Percentiles rank a stretch among this genome's conserved stretches.
Conservation (phyloP, 1,139 yeast species). For the Geotrichum macrosporum region DNA sequence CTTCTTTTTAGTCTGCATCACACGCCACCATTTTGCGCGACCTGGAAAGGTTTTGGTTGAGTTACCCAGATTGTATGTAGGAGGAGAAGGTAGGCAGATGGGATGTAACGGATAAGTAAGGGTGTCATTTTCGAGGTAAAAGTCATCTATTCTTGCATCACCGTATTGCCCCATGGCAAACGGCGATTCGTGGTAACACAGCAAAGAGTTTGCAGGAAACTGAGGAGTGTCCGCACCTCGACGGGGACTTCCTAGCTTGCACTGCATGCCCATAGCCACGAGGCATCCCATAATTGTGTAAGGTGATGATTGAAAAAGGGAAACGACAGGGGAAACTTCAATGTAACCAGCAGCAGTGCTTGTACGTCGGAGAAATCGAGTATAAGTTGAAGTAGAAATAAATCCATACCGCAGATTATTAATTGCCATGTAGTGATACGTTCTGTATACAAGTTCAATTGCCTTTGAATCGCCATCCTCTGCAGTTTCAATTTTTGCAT, state of each 20-base stretch:
- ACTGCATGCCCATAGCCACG: conserved; percentile 25
- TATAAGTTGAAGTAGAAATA: conserved; percentile 26
- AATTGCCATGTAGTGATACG: conserved; percentile 25
- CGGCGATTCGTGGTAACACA: neutral
- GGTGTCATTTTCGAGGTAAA: conserved; percentile 20
- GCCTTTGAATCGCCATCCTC: conserved; percentile 9
- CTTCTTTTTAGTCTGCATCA: conserved; percentile 20
- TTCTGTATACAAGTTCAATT: conserved; percentile 20
- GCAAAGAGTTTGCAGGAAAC: conserved; percentile 1
- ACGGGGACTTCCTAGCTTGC: conserved; percentile 18
- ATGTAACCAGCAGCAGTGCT: conserved; percentile 18
- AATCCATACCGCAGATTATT: conserved; percentile 31
- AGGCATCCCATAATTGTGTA: conserved; percentile 22
- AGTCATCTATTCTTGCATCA: conserved; percentile 6
- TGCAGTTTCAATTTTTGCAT: conserved; percentile 4
- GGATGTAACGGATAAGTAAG: conserved; percentile 19
- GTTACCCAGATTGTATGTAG: conserved; percentile 24
- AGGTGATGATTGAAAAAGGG: conserved; percentile 20
- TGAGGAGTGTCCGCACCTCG: neutral
- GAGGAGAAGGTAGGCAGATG: conserved; percentile 26
- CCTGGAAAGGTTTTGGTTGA: conserved; percentile 25
- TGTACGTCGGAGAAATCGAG: conserved; percentile 27
- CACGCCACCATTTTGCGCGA: conserved; percentile 28
- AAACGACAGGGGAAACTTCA: conserved; percentile 27
- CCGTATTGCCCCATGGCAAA: neutral